Conservation (phyloP, 441 rosid species). For the Dalechampia spathulata region DNA sequence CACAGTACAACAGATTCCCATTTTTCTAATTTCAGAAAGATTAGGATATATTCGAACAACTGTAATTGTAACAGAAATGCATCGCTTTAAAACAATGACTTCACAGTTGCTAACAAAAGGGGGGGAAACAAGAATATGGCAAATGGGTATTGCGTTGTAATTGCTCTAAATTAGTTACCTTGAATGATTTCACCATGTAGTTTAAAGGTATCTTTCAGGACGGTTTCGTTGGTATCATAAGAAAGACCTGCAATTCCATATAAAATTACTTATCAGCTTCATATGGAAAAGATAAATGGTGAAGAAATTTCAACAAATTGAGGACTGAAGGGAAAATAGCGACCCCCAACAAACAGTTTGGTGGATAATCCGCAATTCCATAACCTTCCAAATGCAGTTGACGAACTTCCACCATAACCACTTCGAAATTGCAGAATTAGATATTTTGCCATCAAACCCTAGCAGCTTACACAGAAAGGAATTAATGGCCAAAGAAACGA, state of each 20-base stretch:
- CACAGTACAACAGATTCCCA: background rate
- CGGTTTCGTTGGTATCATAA: constrained; percentile 57
- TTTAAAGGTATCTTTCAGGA: constrained; percentile 40
- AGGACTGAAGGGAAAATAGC: background rate
- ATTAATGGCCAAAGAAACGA: too few relatives aligned
- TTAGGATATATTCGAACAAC: background rate
- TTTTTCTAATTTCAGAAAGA: too few relatives aligned
- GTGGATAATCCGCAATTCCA: constrained; percentile 21
- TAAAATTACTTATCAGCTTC: too few relatives aligned
- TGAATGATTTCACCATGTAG: constrained; percentile 42
- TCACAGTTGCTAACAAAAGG: too few relatives aligned
- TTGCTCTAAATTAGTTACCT: constrained; percentile 25
- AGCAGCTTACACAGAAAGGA: too few relatives aligned
- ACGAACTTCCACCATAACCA: background rate
- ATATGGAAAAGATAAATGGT: too few relatives aligned
- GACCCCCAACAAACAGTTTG: constrained; percentile 60
- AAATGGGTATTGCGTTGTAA: background rate
- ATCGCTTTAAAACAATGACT: too few relatives aligned
- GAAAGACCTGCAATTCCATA: constrained; percentile 40
- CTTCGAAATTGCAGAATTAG: background rate
- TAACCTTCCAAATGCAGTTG: background rate
- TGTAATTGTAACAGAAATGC: too few relatives aligned
- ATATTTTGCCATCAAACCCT: too few relatives aligned
- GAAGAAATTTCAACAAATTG: background rate
- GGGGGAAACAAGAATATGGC: background rate